Conservation (phyloP, 2,329 filamentous ascomycete genomes). For the Cryoendolithus antarcticus region DNA sequence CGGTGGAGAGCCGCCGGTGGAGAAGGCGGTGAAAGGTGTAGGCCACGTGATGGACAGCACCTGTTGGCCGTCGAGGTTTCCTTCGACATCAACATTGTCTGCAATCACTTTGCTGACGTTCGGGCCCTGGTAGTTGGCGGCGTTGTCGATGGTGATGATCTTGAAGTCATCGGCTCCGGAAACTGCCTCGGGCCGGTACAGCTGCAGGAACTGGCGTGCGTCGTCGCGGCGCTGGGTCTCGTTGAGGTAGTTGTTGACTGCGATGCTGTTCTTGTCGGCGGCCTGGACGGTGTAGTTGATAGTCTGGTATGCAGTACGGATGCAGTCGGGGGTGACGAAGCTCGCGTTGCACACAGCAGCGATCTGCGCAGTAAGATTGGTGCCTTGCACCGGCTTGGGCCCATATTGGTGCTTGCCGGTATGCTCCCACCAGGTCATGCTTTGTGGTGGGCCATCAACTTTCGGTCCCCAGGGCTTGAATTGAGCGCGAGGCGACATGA, state of each 20-base stretch:
- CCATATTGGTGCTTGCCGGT: conserved; percentile 10
- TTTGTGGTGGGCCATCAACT: conserved; percentile 9
- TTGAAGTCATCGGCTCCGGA: conserved; percentile 43
- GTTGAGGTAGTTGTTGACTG: conserved; percentile 35
- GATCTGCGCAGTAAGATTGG: conserved; percentile 10
- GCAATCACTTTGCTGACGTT: conserved; percentile 13
- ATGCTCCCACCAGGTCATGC: conserved; percentile 11
- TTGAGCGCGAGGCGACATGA: conserved; percentile 32
- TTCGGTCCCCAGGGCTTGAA: conserved; percentile 13
- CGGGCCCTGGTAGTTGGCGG: conserved; percentile 34
- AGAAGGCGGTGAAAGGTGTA: conserved; percentile 45
- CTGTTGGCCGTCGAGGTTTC: conserved; percentile 53
- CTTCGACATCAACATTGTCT: conserved; percentile 36
- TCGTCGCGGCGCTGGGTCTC: conserved; percentile 42
- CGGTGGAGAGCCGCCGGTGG: conserved; percentile 45
- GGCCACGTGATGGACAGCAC: conserved; percentile 44
- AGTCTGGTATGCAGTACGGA: conserved; percentile 42
- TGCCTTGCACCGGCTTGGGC: conserved; percentile 1
- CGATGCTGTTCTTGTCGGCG: conserved; percentile 31
- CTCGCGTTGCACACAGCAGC: conserved; percentile 37
- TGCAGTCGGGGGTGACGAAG: conserved; percentile 41
- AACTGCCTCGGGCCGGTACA: conserved; percentile 39
- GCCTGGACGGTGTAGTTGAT: conserved; percentile 39
- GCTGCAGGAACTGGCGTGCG: conserved; percentile 42
- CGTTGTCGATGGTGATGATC: conserved; percentile 44